Conservation (phyloP, 2,329 filamentous ascomycete species). For the Verticillium dahliae region DNA sequence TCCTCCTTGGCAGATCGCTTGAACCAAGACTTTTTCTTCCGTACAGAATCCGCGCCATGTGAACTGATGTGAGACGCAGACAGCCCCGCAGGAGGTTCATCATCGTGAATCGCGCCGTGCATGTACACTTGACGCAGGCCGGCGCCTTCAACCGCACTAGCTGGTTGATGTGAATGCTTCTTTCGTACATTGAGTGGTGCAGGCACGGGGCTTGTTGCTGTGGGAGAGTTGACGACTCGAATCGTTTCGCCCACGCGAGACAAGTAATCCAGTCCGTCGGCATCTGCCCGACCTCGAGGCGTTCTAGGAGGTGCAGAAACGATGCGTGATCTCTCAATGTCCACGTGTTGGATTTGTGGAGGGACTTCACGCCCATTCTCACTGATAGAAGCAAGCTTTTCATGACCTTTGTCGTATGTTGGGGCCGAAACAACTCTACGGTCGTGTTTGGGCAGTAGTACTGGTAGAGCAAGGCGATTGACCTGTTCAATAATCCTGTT, state of each 20-base stretch:
- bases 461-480: constrained; percentile 18
- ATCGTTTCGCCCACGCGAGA: constrained; percentile 44
- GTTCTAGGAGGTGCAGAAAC: constrained; percentile 35
- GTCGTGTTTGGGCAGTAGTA: constrained; percentile 28
- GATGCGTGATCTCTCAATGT: constrained; percentile 29
- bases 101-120: constrained; percentile 12
- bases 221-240: constrained; percentile 46
- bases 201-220: constrained; percentile 25
- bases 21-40: constrained; percentile 45
- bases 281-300: constrained; percentile 17
- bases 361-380: constrained; percentile 27
- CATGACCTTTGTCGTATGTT: constrained; percentile 30
- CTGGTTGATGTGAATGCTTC: constrained; percentile 16
- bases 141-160: not conserved
- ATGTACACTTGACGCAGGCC: constrained; percentile 19
- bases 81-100: constrained; percentile 10
- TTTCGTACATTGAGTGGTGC: constrained; percentile 35
- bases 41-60: constrained; percentile 12
- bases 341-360: constrained; percentile 4
- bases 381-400: constrained; percentile 41
- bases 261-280: constrained; percentile 35
- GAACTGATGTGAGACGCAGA: constrained; percentile 6
- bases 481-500: constrained; percentile 11
- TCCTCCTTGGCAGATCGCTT: constrained; percentile 36
- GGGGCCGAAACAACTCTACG: constrained; percentile 47